Evolutionary conservation across 306 rosid species (phyloP), one percentile per base, ranked within the genome.

Genomic region (Calophaca sinica): DNA sequence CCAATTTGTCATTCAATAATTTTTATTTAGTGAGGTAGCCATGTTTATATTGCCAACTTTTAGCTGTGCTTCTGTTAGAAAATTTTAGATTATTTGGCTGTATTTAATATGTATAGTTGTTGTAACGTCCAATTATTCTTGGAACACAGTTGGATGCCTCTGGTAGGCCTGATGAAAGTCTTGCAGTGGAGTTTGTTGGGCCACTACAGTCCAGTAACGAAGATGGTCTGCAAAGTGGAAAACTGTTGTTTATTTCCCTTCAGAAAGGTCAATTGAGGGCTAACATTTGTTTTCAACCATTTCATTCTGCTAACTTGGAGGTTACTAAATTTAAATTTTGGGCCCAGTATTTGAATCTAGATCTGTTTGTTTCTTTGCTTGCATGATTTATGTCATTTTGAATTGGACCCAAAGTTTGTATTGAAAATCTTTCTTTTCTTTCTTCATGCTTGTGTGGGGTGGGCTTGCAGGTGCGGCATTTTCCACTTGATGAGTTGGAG

Each of bases 401-500:
- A 52, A n/a, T 12, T 12, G 6, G 41, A 15, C 39, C 54, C 8
- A 28, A 76, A 66, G 26, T 68, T 45, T 38, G 60, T 48, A 51
- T 67, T 67, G 55, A 73, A 53, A 72, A 33, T 64, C 55, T 46
- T 39, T 31, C 10, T 60, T 81, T 46, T 35, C 51, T 36, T 70
- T 66, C 52, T 63, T 64, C 70, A 42, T 54, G 3, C 26, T 72
- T 73, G 32, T 51, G 7, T 81, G 64, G 75, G 78, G 13, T 46
- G 63, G 59, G 68, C 82, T 63, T 65, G 62, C 77, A 93, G 98
- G 69, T 93, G 35, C 93, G 98, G 4, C 90, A 93, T 81, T 85
- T 93, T 80, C 98, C 98, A 35, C 98, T 93, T 61, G 98, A 93
- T 76, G 98, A 93, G 81, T 80, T 93, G 91, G 98, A 93, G 87